Percentiles rank a stretch among this genome's conserved stretches.
Conservation (phyloP, 257 asterid genomes). For the Datura wrightii region DNA sequence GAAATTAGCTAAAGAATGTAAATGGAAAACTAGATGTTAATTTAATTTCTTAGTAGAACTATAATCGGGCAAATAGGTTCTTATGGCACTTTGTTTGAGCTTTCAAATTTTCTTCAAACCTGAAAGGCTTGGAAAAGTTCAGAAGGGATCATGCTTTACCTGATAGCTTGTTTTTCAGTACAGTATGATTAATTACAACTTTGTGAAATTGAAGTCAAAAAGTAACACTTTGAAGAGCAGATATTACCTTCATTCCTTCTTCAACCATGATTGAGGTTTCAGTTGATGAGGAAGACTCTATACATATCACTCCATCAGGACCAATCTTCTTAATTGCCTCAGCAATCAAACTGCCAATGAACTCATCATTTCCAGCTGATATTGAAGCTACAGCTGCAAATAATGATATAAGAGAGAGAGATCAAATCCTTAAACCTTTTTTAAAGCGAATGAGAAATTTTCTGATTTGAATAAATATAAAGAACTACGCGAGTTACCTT, state of each 20-base stretch:
- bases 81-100: not conserved
- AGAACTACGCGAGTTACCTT: constrained; percentile 52
- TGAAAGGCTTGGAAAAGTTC: not conserved
- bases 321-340: constrained; percentile 92
- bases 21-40: not conserved
- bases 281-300: constrained; percentile 82
- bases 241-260: constrained; percentile 97
- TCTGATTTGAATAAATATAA: constrained; percentile 4
- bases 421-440: not conserved
- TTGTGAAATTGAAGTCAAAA: not conserved
- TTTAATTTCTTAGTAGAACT: constrained; percentile 10
- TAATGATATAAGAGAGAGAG: constrained; percentile 25
- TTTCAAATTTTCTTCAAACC: constrained; percentile 19
- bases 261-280: constrained; percentile 79
- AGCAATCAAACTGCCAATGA: constrained; percentile 75
- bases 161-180: not conserved
- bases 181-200: not conserved
- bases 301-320: constrained; percentile 79
- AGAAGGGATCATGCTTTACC: not conserved
- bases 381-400: constrained; percentile 89
- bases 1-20: not conserved
- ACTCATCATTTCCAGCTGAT: constrained; percentile 94
- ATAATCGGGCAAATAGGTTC: not conserved
- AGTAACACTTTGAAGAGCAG: not conserved
- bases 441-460: not conserved